A percentile compares a stretch with the other conserved stretches of the same genome.
Evolutionary conservation across 805 yeast species (phyloP).

Genomic region (Wickerhamomyces canadensis): DNA sequence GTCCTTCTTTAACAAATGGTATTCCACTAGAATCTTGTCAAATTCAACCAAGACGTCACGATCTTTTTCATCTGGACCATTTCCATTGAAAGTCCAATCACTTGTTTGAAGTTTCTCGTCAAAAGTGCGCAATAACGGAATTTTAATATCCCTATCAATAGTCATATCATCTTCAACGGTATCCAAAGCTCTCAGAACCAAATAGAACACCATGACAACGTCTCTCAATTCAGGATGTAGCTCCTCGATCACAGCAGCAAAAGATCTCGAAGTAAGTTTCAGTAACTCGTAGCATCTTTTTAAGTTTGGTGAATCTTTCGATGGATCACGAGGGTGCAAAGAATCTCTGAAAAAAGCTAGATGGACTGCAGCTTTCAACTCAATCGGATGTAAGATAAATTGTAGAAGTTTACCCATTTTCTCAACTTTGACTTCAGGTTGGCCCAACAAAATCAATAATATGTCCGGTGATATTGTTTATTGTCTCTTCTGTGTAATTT

Average conservation of each 20-base stretch:
- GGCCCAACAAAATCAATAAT: too few species aligned
- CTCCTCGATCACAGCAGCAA: constrained; percentile 90
- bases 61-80: constrained; percentile 74
- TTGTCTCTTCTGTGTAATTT: too few species aligned
- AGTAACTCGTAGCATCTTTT: constrained; percentile 65
- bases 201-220: constrained; percentile 77
- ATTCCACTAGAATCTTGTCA: constrained; percentile 62
- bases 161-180: constrained; percentile 97
- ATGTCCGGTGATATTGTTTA: too few species aligned
- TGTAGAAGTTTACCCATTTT: constrained; percentile 58
- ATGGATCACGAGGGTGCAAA: constrained; percentile 30
- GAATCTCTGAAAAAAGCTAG: constrained; percentile 39
- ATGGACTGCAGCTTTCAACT: constrained; percentile 63
- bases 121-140: constrained; percentile 69
- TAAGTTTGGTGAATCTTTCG: constrained; percentile 37
- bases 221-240: constrained; percentile 84
- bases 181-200: constrained; percentile 85
- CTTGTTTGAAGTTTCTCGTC: constrained; percentile 52
- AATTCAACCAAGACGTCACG: constrained; percentile 77
- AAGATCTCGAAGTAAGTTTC: constrained; percentile 75
- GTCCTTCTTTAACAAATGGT: constrained; percentile 62
- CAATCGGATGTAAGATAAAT: constrained; percentile 64
- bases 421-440: neutral
- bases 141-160: constrained; percentile 60
- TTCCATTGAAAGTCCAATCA: constrained; percentile 81